Evolutionary conservation across 371 early-diverging fungal genomes (phyloP).

Genomic region (Mortierella sp.): DNA sequence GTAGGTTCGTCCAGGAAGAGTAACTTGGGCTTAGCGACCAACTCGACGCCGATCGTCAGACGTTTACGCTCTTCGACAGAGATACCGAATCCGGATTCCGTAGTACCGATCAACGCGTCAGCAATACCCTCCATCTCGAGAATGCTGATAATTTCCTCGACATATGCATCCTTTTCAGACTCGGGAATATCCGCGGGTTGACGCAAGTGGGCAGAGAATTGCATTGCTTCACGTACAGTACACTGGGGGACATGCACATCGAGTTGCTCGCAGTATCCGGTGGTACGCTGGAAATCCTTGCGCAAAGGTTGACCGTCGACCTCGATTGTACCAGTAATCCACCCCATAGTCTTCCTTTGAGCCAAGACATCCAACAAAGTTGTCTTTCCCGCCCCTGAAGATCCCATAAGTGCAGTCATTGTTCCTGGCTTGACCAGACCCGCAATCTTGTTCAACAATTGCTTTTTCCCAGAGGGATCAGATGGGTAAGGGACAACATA

Average conservation of each 20-base stretch:
- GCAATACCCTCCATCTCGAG: constrained; percentile 75
- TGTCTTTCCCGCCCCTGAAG: constrained; percentile 79
- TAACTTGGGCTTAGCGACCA: constrained; percentile 82
- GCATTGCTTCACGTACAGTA: constrained; percentile 72
- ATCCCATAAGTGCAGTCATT: constrained; percentile 84
- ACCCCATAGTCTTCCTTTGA: constrained; percentile 85
- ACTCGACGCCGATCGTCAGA: constrained; percentile 74
- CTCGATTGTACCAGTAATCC: constrained; percentile 87
- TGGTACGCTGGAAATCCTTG: constrained; percentile 77
- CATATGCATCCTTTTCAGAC: constrained; percentile 74
- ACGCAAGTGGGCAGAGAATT: constrained; percentile 79
- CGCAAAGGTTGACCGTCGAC: constrained; percentile 78
- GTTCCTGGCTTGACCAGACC: constrained; percentile 71
- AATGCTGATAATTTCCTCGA: constrained; percentile 76
- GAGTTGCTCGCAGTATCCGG: constrained; percentile 88
- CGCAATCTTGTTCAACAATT: constrained; percentile 58
- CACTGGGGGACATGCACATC: constrained; percentile 79
- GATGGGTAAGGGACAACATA: constrained; percentile 53
- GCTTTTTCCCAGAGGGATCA: constrained; percentile 53
- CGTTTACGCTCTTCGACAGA: constrained; percentile 73
- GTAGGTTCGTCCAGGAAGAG: constrained; percentile 92
- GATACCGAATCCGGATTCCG: constrained; percentile 71
- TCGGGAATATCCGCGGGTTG: constrained; percentile 73
- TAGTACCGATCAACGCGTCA: constrained; percentile 70
- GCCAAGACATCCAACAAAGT: constrained; percentile 92